These are phyloP conservation scores for Solioccasus polychromus DNA, from an alignment of 768 basidiomycete species.

Conservation along the genomic window DNA sequence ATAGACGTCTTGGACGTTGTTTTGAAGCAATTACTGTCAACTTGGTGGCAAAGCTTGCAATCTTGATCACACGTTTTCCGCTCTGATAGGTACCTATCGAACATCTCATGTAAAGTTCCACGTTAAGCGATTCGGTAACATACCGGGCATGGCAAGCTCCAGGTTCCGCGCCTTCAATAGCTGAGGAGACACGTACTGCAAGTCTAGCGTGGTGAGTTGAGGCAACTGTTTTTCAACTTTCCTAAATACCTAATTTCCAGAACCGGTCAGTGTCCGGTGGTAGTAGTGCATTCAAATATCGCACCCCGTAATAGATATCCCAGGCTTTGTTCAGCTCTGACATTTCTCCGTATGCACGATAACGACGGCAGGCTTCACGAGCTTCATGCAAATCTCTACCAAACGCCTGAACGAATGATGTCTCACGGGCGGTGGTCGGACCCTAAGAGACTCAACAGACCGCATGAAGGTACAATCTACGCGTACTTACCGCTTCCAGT, in stretches of 20 bases:
- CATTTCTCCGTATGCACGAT: conserved; percentile 80
- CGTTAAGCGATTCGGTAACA: background rate
- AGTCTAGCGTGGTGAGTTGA: conserved; percentile 81
- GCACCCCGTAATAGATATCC: conserved; percentile 95
- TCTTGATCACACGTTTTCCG: conserved; percentile 78
- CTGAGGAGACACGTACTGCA: conserved; percentile 96
- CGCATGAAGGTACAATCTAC: background rate
- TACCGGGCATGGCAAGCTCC: conserved; percentile 95
- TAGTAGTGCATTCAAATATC: conserved; percentile 19
- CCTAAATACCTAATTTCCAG: conserved; percentile 74
- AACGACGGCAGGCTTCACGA: conserved; percentile 85
- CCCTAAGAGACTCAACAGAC: conserved; percentile 50
- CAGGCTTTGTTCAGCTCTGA: conserved; percentile 94
- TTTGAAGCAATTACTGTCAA: conserved; percentile 94
- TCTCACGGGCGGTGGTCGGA: conserved; percentile 91
- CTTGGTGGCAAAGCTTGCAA: conserved; percentile 83
- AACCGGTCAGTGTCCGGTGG: conserved; percentile 2
- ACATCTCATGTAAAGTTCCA: background rate
- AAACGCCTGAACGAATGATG: conserved; percentile 91
- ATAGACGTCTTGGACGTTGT: conserved; percentile 89
- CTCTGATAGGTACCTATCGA: conserved; percentile 83
- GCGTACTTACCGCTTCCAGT: conserved; percentile 70
- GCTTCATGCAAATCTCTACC: conserved; percentile 91
- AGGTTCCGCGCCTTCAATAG: conserved; percentile 85
- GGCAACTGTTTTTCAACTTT: conserved; percentile 94